Evolutionary conservation across 2,329 filamentous ascomycete species (phyloP).

Genomic region (Didymella arachidicola): DNA sequence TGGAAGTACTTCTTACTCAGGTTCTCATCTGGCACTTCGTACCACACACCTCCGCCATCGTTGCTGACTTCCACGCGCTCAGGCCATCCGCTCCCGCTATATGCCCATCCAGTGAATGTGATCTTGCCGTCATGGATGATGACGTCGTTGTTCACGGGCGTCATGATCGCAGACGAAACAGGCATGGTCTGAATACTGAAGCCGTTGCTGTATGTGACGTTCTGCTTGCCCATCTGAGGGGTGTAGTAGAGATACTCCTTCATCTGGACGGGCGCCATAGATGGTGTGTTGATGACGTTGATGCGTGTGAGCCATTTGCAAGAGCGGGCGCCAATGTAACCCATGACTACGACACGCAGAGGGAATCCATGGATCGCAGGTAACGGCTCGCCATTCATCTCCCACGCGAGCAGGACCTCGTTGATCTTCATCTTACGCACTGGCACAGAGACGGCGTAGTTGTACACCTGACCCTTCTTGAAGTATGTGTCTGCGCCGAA

Average conservation of each 20-base stretch:
- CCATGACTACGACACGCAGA: slow-evolving; percentile 67
- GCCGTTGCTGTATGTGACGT: slow-evolving; percentile 65
- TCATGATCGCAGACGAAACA: slow-evolving; percentile 71
- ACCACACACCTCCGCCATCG: slow-evolving; percentile 71
- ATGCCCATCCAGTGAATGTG: slow-evolving; percentile 59
- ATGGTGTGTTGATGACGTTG: slow-evolving; percentile 66
- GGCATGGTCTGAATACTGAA: slow-evolving; percentile 78
- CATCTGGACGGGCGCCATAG: slow-evolving; percentile 67
- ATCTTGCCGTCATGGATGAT: slow-evolving; percentile 69
- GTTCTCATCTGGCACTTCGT: slow-evolving; percentile 66
- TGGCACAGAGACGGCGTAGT: slow-evolving; percentile 73
- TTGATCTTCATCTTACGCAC: slow-evolving; percentile 72
- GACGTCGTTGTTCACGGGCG: slow-evolving; percentile 66
- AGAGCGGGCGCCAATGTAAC: slow-evolving; percentile 71
- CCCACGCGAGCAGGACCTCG: slow-evolving; percentile 73
- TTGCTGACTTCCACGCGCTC: slow-evolving; percentile 69
- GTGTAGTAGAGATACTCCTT: slow-evolving; percentile 74
- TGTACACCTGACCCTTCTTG: slow-evolving; percentile 70
- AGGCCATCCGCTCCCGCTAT: slow-evolving; percentile 57
- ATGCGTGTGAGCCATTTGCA: slow-evolving; percentile 71
- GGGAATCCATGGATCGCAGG: slow-evolving; percentile 73
- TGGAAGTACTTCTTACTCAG: slow-evolving; percentile 68
- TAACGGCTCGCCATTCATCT: slow-evolving; percentile 73
- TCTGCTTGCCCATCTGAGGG: slow-evolving; percentile 73
- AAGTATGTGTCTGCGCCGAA: slow-evolving; percentile 77